Percentiles rank a stretch among this genome's conserved stretches.
Evolutionary conservation across 345 rosid genomes (phyloP).

Genomic region (Trapa bicornis): DNA sequence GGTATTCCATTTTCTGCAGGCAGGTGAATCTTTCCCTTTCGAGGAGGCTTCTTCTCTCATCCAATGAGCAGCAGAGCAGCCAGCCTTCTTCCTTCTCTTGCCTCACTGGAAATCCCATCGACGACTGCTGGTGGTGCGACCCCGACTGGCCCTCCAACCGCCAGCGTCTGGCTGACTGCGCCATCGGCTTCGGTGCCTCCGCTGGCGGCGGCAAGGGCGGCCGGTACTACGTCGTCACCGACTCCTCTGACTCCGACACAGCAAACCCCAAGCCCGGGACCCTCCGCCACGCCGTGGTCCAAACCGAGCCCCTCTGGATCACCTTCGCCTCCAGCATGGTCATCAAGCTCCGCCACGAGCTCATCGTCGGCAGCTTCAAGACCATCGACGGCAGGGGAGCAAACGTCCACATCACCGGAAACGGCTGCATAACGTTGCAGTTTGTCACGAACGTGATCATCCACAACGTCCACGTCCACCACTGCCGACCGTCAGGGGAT

Average conservation of each 20-base stretch:
- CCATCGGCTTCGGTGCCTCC: constrained; percentile 63
- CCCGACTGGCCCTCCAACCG: constrained; percentile 27
- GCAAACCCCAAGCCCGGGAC: constrained; percentile 84
- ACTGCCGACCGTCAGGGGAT: constrained; percentile 81
- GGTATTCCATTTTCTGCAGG: constrained; percentile 13
- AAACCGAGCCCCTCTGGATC: constrained; percentile 79
- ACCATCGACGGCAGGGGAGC: constrained; percentile 89
- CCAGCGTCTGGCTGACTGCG: constrained; percentile 42
- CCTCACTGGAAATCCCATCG: constrained; percentile 40
- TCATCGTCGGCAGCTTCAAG: constrained; percentile 67
- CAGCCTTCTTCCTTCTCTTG: constrained; percentile 13
- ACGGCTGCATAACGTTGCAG: constrained; percentile 76
- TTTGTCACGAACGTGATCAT: constrained; percentile 65
- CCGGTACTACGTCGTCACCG: constrained; percentile 69
- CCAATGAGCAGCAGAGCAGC: constrained; percentile 4
- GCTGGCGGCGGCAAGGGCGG: constrained; percentile 79
- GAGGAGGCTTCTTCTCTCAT: constrained; percentile 15
- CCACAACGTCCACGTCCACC: constrained; percentile 67
- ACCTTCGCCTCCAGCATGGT: constrained; percentile 55
- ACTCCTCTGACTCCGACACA: constrained; percentile 70
- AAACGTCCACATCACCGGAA: constrained; percentile 49
- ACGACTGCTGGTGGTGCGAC: constrained; percentile 45
- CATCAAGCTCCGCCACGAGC: constrained; percentile 71
- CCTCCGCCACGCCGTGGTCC: constrained; percentile 79
- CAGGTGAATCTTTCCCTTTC: constrained; percentile 24